Conservation (phyloP, 306 rosid species). For the Boehmeria nivea region DNA sequence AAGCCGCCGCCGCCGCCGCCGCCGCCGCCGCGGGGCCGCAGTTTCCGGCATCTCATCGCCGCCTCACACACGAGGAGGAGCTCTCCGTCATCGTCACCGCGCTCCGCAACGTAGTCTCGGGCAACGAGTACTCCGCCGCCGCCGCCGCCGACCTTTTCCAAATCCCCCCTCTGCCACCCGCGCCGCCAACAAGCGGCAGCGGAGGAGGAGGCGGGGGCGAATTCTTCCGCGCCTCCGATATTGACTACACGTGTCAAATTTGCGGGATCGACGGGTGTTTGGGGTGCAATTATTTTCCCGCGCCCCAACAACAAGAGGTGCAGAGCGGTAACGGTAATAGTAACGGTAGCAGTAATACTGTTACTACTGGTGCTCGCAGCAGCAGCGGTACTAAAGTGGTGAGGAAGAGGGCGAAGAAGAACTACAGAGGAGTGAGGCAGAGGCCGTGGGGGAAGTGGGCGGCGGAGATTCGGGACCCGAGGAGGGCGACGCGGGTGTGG, state of each 20-base stretch:
- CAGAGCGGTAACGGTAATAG: not conserved
- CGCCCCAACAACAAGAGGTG: slow-evolving; percentile 22
- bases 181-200: not conserved
- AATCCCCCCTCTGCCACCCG: not conserved
- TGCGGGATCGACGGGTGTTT: slow-evolving; percentile 55
- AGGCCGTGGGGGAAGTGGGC: slow-evolving; percentile 99
- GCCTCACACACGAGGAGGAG: slow-evolving; percentile 60
- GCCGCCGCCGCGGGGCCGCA: not conserved
- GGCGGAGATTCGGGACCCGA: slow-evolving; percentile 85
- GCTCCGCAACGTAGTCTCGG: slow-evolving; percentile 70
- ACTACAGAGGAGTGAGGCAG: slow-evolving; percentile 84
- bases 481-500: slow-evolving; percentile 67
- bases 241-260: slow-evolving; percentile 42
- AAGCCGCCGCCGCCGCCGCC: not conserved
- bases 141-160: not conserved
- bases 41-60: not conserved
- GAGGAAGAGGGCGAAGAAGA: slow-evolving; percentile 52
- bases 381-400: slow-evolving; percentile 1
- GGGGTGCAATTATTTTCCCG: slow-evolving; percentile 55
- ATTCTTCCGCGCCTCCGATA: not conserved
- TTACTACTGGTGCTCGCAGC: no score
- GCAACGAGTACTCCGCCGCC: slow-evolving; percentile 27
- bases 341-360: not conserved
- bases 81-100: slow-evolving; percentile 62
- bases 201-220: no score